phyloP scores from a whole-genome alignment of 2,329 filamentous ascomycete genomes.

The Gliomastix tumulicola region DNA sequence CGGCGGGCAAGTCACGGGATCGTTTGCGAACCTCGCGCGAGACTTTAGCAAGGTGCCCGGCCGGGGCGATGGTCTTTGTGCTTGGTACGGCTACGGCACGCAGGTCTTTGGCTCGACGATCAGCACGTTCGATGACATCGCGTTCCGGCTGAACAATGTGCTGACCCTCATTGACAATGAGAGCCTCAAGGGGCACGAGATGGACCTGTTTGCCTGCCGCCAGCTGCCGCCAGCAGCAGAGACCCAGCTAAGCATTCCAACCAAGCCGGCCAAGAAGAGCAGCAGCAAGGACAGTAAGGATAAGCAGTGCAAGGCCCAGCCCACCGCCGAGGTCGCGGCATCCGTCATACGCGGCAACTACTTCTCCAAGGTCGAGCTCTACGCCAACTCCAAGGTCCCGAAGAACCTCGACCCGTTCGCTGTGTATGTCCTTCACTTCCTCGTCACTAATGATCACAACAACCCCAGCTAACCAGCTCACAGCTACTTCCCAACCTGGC shows the following conservation, averaged over 20 bases:
- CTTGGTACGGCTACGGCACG: slow-evolving; percentile 24
- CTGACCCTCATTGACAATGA: slow-evolving; percentile 69
- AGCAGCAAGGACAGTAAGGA: slow-evolving; percentile 10
- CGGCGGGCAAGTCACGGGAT: slow-evolving; percentile 25
- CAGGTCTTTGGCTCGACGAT: slow-evolving; percentile 23
- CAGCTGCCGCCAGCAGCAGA: not conserved
- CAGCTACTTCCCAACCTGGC: slow-evolving; percentile 69
- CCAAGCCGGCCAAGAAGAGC: slow-evolving; percentile 17
- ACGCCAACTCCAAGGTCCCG: slow-evolving; percentile 70
- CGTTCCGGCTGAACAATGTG: slow-evolving; percentile 56
- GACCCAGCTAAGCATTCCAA: not conserved
- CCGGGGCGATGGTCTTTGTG: slow-evolving; percentile 35
- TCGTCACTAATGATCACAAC: not conserved
- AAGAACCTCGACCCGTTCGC: slow-evolving; percentile 59
- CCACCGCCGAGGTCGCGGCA: slow-evolving; percentile 3
- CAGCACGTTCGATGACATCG: slow-evolving; percentile 52
- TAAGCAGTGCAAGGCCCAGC: slow-evolving; percentile 9
- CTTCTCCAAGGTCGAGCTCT: slow-evolving; percentile 72
- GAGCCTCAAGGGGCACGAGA: slow-evolving; percentile 42
- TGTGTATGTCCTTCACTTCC: slow-evolving; percentile 41
- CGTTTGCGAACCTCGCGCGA: slow-evolving; percentile 34
- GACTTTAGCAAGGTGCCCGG: slow-evolving; percentile 27
- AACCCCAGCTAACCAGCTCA: not conserved
- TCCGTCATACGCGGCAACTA: slow-evolving; percentile 41
- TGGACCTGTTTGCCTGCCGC: slow-evolving; percentile 40